A percentile compares a stretch with the other conserved stretches of the same genome.
phyloP scores from a whole-genome alignment of 2,329 filamentous ascomycete species.

The Aspergillus hortae region DNA sequence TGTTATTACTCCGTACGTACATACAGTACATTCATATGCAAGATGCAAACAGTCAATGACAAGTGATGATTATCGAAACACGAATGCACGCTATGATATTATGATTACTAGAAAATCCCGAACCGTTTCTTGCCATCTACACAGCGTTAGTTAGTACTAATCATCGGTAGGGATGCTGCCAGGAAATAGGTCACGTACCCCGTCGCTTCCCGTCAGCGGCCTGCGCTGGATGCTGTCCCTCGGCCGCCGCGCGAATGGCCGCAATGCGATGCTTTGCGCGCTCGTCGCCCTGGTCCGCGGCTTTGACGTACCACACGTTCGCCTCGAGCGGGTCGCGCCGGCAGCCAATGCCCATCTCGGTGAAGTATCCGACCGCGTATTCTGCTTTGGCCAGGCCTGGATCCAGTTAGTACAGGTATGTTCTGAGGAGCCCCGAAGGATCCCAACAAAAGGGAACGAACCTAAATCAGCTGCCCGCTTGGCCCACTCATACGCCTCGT shows the following conservation, averaged over 20 bases:
- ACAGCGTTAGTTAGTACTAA: not conserved
- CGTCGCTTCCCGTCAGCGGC: conserved; percentile 20
- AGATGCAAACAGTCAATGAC: too few relatives aligned
- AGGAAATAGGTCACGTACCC: conserved; percentile 1
- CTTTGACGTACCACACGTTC: conserved; percentile 97
- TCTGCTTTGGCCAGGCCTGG: conserved; percentile 63
- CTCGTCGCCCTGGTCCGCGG: conserved; percentile 86
- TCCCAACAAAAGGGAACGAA: conserved; percentile 47
- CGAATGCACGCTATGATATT: not conserved
- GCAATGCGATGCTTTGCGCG: conserved; percentile 81
- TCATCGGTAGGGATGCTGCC: not conserved
- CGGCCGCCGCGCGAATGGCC: conserved; percentile 79
- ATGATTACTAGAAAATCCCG: conserved; percentile 6
- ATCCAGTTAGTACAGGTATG: not conserved
- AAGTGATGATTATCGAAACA: too few relatives aligned
- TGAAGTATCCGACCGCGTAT: conserved; percentile 95
- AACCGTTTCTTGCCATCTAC: conserved; percentile 10
- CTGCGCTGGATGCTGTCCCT: conserved; percentile 43
- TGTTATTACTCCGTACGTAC: too few relatives aligned
- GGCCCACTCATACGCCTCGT: conserved; percentile 96
- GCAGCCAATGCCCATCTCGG: conserved; percentile 96
- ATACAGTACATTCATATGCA: too few relatives aligned
- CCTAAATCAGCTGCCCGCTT: conserved; percentile 79
- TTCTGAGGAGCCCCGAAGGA: too few relatives aligned
- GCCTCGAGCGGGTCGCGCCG: conserved; percentile 91